phyloP scores from a whole-genome alignment of 2,329 filamentous ascomycete genomes.

The Orbilia javanica region DNA sequence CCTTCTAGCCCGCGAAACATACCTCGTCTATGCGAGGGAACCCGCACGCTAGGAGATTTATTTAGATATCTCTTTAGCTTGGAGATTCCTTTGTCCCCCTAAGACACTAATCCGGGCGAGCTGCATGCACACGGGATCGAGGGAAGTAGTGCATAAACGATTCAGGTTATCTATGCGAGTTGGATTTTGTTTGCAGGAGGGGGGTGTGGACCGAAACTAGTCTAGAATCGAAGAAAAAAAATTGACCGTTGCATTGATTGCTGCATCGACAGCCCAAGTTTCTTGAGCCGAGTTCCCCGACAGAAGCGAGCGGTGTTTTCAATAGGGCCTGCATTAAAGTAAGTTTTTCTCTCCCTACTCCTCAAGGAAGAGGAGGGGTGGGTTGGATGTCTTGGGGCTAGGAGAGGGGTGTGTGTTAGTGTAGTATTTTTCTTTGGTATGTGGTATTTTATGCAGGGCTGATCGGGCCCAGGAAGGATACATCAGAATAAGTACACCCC shows the following conservation, averaged over 20 bases:
- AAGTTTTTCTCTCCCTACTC: conserved; percentile 25
- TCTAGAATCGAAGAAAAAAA: conserved; percentile 19
- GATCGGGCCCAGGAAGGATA: background rate
- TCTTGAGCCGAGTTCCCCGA: conserved; percentile 34
- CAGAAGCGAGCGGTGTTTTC: conserved; percentile 18
- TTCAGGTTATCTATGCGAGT: conserved; percentile 13
- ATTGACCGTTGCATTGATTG: conserved; percentile 22
- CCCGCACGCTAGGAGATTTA: conserved; percentile 50
- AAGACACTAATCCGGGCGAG: conserved; percentile 5
- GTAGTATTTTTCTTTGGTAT: conserved; percentile 20
- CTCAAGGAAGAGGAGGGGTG: conserved; percentile 11
- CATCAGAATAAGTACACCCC: background rate
- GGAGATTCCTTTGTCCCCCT: conserved; percentile 10
- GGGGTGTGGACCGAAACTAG: conserved; percentile 14
- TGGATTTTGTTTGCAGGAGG: conserved; percentile 10
- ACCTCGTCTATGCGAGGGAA: conserved; percentile 56
- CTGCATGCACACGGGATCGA: conserved; percentile 43
- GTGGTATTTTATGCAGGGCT: conserved; percentile 40
- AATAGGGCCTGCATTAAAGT: conserved; percentile 24
- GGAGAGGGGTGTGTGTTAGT: conserved; percentile 22
- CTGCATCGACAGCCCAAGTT: conserved; percentile 10
- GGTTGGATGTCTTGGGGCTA: conserved; percentile 22
- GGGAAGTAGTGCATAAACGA: conserved; percentile 25
- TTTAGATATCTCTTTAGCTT: too few species aligned
- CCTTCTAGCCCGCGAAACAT: background rate